Conservation (phyloP, 306 rosid genomes). For the Ceratonia siliqua region DNA sequence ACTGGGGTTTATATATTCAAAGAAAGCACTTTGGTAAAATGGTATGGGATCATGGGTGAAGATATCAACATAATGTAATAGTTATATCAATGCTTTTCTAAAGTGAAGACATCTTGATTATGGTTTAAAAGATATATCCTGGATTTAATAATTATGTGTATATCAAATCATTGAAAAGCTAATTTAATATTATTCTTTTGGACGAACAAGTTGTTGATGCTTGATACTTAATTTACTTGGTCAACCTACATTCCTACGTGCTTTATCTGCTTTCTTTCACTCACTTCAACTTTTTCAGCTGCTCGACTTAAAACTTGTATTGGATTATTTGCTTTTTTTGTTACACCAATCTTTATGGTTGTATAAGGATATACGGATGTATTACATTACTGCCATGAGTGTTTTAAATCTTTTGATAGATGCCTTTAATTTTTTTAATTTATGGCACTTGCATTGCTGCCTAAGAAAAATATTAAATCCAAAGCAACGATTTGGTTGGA, state of each 20-base stretch:
- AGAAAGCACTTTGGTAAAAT: conserved; percentile 52
- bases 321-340: background rate
- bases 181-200: background rate
- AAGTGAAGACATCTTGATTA: background rate
- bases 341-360: background rate
- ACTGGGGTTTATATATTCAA: conserved; percentile 65
- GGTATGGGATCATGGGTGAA: conserved; percentile 59
- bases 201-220: background rate
- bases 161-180: background rate
- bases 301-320: background rate
- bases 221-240: background rate
- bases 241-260: background rate
- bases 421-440: background rate
- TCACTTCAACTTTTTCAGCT: background rate
- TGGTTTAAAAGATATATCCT: background rate
- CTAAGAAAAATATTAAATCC: background rate
- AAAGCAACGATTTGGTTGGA: background rate
- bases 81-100: conserved; percentile 4
- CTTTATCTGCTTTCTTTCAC: background rate
- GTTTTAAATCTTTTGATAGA: background rate
- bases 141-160: background rate
- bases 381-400: background rate
- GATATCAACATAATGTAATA: conserved; percentile 2
- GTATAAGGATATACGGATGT: background rate
- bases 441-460: background rate